Conservation (phyloP, 805 yeast genomes). For the Lipomyces kockii region DNA sequence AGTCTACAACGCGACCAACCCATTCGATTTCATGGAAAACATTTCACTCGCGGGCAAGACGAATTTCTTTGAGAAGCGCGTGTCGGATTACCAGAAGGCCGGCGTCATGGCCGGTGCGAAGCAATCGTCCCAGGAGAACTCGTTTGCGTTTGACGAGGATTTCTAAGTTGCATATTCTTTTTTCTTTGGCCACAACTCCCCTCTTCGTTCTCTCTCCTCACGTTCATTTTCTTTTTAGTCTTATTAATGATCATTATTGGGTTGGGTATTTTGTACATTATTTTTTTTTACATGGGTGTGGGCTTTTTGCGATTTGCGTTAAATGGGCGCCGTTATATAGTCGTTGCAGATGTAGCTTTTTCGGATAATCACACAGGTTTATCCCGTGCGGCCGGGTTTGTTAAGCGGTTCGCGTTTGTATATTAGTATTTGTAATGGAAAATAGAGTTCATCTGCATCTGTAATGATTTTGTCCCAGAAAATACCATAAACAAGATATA, state of each 20-base stretch:
- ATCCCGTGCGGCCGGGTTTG: too few species aligned
- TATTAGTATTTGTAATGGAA: too few species aligned
- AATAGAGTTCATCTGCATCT: too few species aligned
- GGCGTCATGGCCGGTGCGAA: conserved; percentile 85
- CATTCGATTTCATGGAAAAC: conserved; percentile 99
- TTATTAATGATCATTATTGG: background rate
- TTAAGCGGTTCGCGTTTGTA: too few species aligned
- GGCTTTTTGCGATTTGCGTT: background rate
- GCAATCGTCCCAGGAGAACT: conserved; percentile 46
- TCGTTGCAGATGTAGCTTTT: too few species aligned
- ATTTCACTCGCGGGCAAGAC: conserved; percentile 98
- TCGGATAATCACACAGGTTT: too few species aligned
- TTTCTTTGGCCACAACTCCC: background rate
- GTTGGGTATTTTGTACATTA: background rate
- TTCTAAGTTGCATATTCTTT: conserved; percentile 55
- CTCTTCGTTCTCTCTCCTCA: background rate
- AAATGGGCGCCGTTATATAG: too few species aligned
- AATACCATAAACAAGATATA: too few species aligned
- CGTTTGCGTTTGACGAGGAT: conserved; percentile 90
- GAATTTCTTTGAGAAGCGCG: conserved; percentile 98
- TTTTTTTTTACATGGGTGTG: background rate
- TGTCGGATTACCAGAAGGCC: conserved; percentile 97
- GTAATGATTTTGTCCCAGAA: too few species aligned
- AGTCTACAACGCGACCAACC: conserved; percentile 84
- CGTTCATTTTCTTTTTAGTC: background rate